Base-by-base conservation (phyloP, 768 basidiomycete species). In the Podaxis sp. region DNA sequence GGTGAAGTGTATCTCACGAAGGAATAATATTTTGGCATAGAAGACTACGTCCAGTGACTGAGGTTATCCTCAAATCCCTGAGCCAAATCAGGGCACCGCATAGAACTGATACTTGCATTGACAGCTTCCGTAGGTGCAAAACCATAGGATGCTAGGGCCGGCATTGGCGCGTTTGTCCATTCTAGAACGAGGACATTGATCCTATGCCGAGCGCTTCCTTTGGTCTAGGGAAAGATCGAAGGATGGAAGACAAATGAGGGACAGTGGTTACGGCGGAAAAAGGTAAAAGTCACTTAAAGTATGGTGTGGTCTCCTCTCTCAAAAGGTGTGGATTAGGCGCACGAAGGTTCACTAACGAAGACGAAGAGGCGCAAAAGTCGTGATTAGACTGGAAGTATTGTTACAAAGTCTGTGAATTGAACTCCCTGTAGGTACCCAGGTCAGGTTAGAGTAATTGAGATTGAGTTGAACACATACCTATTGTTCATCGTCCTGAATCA, bases 401-500 rank as follows among this genome's bases (percentile, higher is more conserved):
- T 24, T 51, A 51, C 49, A 51, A 12, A 51, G 24, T 11, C 12
- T 24, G 49, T 13, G 24, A 22, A 22, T 9, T 51, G 26, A 15
- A 24, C 19, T 24, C 49, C 24, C 49, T 24, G 22, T 12, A 28
- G 26, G 8, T 51, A 8, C 24, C 26, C 49, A 22, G 5, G 49
- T 51, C 49, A 56, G 36, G n/a, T 30, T 39, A 24, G 30, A n/a
- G 13, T 17, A 7, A 40, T 6, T 33, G 12, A 12, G 9, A 24
- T 24, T 22, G n/a, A 15, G 22, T 9, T 24, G n/a, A 42, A 42
- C 57, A 57, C 65, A 67, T 63, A 52, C 70, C 71, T 74, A 76
- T 69, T 67, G 75, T 24, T 81, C 74, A 9, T 86, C 88, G 6
- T 85, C 85, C 38, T 64, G 70, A 0, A 74, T 65, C 55, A 78